Conservation (phyloP, 2,329 filamentous ascomycete genomes). For the Colletotrichum lentis region DNA sequence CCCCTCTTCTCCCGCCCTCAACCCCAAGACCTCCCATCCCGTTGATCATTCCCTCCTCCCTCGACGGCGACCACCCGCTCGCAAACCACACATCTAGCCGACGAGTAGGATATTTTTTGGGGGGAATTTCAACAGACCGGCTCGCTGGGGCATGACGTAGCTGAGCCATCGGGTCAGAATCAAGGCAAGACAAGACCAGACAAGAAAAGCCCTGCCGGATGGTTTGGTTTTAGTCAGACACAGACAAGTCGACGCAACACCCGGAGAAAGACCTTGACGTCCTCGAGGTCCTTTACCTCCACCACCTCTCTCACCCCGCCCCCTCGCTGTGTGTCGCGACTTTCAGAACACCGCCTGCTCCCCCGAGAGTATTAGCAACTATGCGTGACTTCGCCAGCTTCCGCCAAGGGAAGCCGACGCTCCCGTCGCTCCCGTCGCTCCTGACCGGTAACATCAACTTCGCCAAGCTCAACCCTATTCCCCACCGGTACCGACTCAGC, state of each 20-base stretch:
- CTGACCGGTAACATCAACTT: constrained; percentile 54
- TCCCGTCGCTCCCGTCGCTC: constrained; percentile 49
- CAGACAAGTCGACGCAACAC: constrained; percentile 12
- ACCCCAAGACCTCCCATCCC: background rate
- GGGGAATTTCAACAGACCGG: constrained; percentile 5
- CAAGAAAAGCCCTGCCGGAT: constrained; percentile 15
- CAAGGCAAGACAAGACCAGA: background rate
- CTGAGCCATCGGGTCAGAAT: constrained; percentile 5
- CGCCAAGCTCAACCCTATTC: constrained; percentile 54
- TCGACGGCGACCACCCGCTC: constrained; percentile 8
- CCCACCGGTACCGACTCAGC: constrained; percentile 51
- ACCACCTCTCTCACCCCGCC: constrained; percentile 16
- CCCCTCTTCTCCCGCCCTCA: constrained; percentile 19
- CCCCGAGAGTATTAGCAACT: background rate
- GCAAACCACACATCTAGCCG: background rate
- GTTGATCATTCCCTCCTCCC: constrained; percentile 18
- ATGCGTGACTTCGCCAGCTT: constrained; percentile 53
- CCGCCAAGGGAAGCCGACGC: constrained; percentile 51
- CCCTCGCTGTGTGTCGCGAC: constrained; percentile 4
- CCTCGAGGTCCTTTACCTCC: constrained; percentile 9
- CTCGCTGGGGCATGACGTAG: constrained; percentile 28
- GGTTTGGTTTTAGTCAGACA: constrained; percentile 28
- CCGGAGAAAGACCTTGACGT: constrained; percentile 14
- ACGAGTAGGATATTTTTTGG: constrained; percentile 7
- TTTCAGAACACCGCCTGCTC: background rate